Base-by-base conservation (phyloP, 2,329 filamentous ascomycete genomes). In the Calonectria hawksworthii region DNA sequence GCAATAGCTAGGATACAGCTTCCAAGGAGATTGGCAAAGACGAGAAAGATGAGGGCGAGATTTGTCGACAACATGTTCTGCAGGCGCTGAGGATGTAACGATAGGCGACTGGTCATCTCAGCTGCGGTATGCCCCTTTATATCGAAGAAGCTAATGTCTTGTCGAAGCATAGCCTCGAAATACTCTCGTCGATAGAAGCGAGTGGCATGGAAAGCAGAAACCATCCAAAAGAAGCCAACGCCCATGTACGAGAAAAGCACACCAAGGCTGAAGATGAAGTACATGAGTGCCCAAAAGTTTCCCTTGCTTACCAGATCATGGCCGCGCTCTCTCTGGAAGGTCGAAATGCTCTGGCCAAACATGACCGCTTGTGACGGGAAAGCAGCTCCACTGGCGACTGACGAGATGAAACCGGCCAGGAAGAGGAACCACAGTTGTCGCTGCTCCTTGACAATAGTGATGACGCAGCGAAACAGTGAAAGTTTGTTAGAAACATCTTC, bases 201-300 rank as follows among this genome's bases (percentile, higher is more conserved):
- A 2, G 71, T 72, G 2, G 79, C 47, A 16, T 63, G 68, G 76
- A 79, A 80, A 5, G 66, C 56, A 26, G 68, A 50, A 0, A 75
- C 63, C 70, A 84, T 86, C 10, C 83, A 82, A 0, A 80, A 47
- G 74, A 76, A 84, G 0, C 86, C 85, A 28, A 86, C 72, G 5
- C 74, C 30, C n/a, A 85, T 84, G 70, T 90, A 90, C 9, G 84
- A 80, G 0, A 89, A 34, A 0, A 88, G 82, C 14, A 83, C 83
- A 4, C 84, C 87, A 4, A 84, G 80, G 6, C 88, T 87, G 34
- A 89, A 75, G 2, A 89, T 82, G 41, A 89, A 86, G 72, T 90
- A 91, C 89, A 91, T 90, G 32, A 87, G 82, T 0, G 89, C 86
- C 80, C 86, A 89, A 76, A 90, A 90, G 77, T 91, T 86, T 5